Conservation (phyloP, 768 basidiomycete species). For the Auricularia sp. region DNA sequence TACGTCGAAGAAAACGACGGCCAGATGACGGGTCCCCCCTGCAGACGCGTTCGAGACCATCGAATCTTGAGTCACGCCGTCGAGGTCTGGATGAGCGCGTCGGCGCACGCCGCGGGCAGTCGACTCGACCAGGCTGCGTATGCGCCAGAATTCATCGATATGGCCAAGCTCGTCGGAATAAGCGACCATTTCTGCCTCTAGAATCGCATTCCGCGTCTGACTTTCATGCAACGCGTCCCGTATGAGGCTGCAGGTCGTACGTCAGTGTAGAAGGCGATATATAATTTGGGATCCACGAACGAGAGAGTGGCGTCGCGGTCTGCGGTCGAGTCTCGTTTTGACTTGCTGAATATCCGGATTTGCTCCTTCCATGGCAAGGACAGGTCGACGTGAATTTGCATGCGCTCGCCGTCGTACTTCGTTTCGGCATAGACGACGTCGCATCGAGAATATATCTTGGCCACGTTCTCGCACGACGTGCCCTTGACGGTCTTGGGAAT, state of each 20-base stretch:
- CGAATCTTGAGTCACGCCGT: constrained; percentile 26
- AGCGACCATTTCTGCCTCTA: constrained; percentile 89
- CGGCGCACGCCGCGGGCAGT: constrained; percentile 48
- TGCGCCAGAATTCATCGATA: constrained; percentile 77
- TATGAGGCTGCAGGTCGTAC: constrained; percentile 37
- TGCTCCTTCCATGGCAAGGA: constrained; percentile 23
- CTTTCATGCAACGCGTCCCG: constrained; percentile 37
- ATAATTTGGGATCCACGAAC: constrained; percentile 14
- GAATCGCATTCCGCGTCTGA: constrained; percentile 23
- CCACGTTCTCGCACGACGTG: constrained; percentile 43
- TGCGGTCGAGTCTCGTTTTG: constrained; percentile 67
- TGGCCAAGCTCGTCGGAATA: constrained; percentile 44
- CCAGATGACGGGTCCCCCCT: constrained; percentile 44
- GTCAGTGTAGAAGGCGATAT: background rate
- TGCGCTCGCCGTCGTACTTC: constrained; percentile 92
- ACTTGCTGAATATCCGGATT: constrained; percentile 83
- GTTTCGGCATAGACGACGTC: constrained; percentile 72
- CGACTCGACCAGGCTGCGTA: constrained; percentile 45
- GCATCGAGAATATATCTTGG: constrained; percentile 32
- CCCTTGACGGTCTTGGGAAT: constrained; percentile 82
- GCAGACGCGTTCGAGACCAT: constrained; percentile 30
- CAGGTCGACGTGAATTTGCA: constrained; percentile 77
- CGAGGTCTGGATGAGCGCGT: background rate
- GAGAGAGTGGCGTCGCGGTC: constrained; percentile 62
- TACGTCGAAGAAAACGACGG: constrained; percentile 81